phyloP scores from a whole-genome alignment of 2,329 filamentous ascomycete genomes.

The Cladosporium cucumerinum region DNA sequence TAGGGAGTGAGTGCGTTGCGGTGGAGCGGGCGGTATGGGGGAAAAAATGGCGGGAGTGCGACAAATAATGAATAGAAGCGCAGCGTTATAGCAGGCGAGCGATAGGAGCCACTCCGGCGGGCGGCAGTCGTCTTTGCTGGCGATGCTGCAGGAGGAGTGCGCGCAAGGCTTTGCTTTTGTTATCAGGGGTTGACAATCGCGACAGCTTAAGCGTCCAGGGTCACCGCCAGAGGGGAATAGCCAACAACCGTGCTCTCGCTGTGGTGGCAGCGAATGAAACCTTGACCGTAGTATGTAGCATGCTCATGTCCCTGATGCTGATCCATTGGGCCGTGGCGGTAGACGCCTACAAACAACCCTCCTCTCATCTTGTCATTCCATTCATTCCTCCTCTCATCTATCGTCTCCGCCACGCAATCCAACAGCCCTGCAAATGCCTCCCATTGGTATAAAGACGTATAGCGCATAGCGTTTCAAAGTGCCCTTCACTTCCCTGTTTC shows the following conservation, averaged over 20 bases:
- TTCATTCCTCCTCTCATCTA: neutral
- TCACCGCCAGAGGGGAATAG: neutral
- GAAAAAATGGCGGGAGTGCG: neutral
- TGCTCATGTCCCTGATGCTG: neutral
- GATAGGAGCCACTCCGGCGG: conserved; percentile 2
- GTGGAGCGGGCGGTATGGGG: neutral
- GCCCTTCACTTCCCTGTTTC: conserved; percentile 10
- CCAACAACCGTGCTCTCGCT: neutral
- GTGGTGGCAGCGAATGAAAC: neutral
- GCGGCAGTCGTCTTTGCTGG: conserved; percentile 1
- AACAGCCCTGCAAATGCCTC: neutral
- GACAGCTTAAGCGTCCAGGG: conserved; percentile 2
- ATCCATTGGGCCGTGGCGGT: conserved; percentile 3
- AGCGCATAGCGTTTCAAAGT: conserved; percentile 9
- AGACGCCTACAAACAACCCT: neutral
- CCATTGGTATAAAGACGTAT: neutral
- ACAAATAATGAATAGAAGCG: neutral
- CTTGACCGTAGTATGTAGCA: neutral
- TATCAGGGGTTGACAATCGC: conserved; percentile 13
- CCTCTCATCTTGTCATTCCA: no score
- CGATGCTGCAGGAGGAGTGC: neutral
- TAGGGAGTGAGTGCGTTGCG: neutral
- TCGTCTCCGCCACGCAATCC: neutral
- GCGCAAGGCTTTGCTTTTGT: neutral
- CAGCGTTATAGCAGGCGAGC: conserved; percentile 7